Percentiles rank a stretch among this genome's conserved stretches.
Conservation (phyloP, 768 basidiomycete species). For the Flagelloscypha sp. region DNA sequence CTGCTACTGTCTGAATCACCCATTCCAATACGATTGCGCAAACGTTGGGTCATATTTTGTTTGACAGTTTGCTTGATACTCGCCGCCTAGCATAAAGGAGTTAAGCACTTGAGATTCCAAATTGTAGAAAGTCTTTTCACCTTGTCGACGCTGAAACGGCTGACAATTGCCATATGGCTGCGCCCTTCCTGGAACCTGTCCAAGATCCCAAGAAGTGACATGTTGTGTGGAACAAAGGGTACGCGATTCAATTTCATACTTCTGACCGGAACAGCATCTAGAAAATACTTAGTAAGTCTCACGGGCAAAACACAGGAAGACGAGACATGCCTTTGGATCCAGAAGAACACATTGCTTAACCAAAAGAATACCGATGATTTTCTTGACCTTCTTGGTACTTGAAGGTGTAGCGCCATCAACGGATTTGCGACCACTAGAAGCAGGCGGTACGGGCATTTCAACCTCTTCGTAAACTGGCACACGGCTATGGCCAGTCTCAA, state of each 20-base stretch:
- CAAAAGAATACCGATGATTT: constrained; percentile 78
- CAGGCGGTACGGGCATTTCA: constrained; percentile 40
- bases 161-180: constrained; percentile 88
- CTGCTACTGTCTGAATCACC: constrained; percentile 49
- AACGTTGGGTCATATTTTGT: constrained; percentile 67
- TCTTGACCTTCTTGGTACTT: constrained; percentile 54
- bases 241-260: constrained; percentile 82
- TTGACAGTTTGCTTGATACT: constrained; percentile 81
- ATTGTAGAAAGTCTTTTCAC: not conserved
- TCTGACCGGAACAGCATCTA: constrained; percentile 72
- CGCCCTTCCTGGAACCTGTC: constrained; percentile 87
- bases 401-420: constrained; percentile 12
- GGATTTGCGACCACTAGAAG: constrained; percentile 10
- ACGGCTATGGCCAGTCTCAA: constrained; percentile 73
- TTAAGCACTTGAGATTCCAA: not conserved
- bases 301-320: not conserved
- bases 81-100: constrained; percentile 39
- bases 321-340: constrained; percentile 58
- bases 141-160: constrained; percentile 63
- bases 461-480: constrained; percentile 79
- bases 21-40: constrained; percentile 68
- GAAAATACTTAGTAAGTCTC: not conserved
- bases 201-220: constrained; percentile 74
- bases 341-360: constrained; percentile 87
- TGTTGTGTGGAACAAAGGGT: constrained; percentile 79